Evolutionary conservation across 148 eudicot genomes (phyloP).

Genomic region (Rhododendron williamsianum): DNA sequence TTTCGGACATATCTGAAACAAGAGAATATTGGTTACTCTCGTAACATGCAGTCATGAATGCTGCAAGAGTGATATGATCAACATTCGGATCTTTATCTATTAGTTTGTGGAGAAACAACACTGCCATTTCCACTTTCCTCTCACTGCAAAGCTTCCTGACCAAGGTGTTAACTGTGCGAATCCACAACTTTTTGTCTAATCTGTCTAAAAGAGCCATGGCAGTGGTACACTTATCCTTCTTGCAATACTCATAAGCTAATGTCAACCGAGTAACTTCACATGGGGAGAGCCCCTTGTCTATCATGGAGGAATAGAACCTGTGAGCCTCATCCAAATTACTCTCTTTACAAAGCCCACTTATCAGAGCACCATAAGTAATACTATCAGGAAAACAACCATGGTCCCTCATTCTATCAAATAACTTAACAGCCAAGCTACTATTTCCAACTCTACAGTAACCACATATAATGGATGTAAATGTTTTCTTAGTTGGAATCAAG

Average conservation of each 20-base stretch:
- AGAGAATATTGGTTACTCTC: slow-evolving; percentile 57
- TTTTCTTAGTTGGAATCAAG: slow-evolving; percentile 61
- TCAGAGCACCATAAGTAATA: slow-evolving; percentile 67
- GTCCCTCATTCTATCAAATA: slow-evolving; percentile 56
- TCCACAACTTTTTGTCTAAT: slow-evolving; percentile 71
- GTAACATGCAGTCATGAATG: slow-evolving; percentile 74
- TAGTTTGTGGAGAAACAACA: slow-evolving; percentile 50
- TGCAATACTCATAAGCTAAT: slow-evolving; percentile 78
- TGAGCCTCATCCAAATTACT: slow-evolving; percentile 66
- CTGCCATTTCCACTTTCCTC: slow-evolving; percentile 64
- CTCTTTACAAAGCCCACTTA: slow-evolving; percentile 83
- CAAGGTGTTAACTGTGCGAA: slow-evolving; percentile 61
- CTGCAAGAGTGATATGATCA: slow-evolving; percentile 67
- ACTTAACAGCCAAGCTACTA: slow-evolving; percentile 34
- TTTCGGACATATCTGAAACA: slow-evolving; percentile 59
- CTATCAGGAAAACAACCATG: slow-evolving; percentile 71
- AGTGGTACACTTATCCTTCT: slow-evolving; percentile 28
- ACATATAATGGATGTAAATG: slow-evolving; percentile 79
- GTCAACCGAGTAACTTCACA: slow-evolving; percentile 84
- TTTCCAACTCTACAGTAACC: slow-evolving; percentile 63
- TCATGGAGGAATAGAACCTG: slow-evolving; percentile 54
- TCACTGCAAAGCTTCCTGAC: slow-evolving; percentile 87
- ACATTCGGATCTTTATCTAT: slow-evolving; percentile 52
- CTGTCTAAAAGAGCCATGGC: slow-evolving; percentile 52
- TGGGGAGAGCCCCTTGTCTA: slow-evolving; percentile 58